A percentile compares a stretch with the other conserved stretches of the same genome.
Evolutionary conservation across 1,284 basidiomycete genomes (phyloP).

Genomic region (Cystobasidium slooffiae): DNA sequence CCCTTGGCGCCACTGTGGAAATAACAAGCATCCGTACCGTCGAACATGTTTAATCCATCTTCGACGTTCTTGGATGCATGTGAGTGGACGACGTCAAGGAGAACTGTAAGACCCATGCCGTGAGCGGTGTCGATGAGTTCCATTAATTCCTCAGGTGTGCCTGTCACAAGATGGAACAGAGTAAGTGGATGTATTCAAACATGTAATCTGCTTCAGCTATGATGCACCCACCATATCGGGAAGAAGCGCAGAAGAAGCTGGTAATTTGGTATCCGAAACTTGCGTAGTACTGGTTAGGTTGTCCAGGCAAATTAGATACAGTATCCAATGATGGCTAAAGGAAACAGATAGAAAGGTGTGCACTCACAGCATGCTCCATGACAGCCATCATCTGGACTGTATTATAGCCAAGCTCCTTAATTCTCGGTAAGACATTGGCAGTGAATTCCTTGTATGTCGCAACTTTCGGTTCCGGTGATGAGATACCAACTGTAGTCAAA

Average conservation of each 20-base stretch:
- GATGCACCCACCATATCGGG: constrained; percentile 70
- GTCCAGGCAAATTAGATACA: constrained; percentile 65
- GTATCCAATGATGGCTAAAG: constrained; percentile 4
- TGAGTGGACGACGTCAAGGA: constrained; percentile 96
- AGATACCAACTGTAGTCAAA: constrained; percentile 76
- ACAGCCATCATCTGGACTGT: constrained; percentile 96
- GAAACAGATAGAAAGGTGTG: not conserved
- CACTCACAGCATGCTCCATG: constrained; percentile 73
- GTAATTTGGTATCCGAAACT: constrained; percentile 98
- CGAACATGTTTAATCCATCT: constrained; percentile 93
- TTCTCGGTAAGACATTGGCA: constrained; percentile 77
- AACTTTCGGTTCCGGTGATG: constrained; percentile 81
- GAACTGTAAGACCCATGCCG: constrained; percentile 85
- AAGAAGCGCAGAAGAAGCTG: constrained; percentile 95
- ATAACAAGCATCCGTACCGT: constrained; percentile 94
- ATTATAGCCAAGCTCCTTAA: constrained; percentile 91
- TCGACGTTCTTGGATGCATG: constrained; percentile 97
- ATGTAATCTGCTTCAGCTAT: not conserved
- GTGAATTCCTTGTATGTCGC: constrained; percentile 98
- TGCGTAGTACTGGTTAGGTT: constrained; percentile 95
- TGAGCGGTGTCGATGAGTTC: constrained; percentile 95
- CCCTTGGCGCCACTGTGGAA: constrained; percentile 93
- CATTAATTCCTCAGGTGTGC: constrained; percentile 91
- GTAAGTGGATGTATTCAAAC: not conserved
- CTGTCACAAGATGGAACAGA: constrained; percentile 38